phyloP scores from a whole-genome alignment of 805 yeast species.

The Kregervanrija fluxuum region DNA sequence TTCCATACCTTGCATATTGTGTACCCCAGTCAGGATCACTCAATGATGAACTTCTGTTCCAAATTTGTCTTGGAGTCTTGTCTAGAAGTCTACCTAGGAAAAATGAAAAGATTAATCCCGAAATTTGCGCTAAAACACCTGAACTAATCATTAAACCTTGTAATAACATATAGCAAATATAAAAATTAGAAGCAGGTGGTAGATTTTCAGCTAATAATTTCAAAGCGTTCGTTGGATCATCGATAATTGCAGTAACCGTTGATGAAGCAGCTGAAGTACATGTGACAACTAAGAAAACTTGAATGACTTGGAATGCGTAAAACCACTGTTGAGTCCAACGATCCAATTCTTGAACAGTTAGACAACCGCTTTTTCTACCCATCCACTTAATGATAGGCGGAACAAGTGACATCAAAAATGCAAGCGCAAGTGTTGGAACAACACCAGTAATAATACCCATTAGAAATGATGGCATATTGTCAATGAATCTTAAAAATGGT shows the following conservation, averaged over 20 bases:
- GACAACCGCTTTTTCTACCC: slow-evolving; percentile 69
- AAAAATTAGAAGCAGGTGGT: slow-evolving; percentile 89
- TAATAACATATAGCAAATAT: slow-evolving; percentile 72
- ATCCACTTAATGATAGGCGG: slow-evolving; percentile 75
- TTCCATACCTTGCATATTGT: slow-evolving; percentile 68
- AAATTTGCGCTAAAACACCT: slow-evolving; percentile 71
- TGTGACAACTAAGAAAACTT: slow-evolving; percentile 81
- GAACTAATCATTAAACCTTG: slow-evolving; percentile 76
- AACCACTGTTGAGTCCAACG: slow-evolving; percentile 81
- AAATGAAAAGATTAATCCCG: slow-evolving; percentile 62
- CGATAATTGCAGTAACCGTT: slow-evolving; percentile 60
- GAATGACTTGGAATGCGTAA: slow-evolving; percentile 85
- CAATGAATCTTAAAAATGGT: slow-evolving; percentile 67
- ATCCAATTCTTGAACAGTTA: slow-evolving; percentile 69
- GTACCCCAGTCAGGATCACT: slow-evolving; percentile 75
- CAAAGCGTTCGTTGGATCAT: slow-evolving; percentile 68
- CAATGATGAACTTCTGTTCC: slow-evolving; percentile 66
- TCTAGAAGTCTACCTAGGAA: slow-evolving; percentile 67
- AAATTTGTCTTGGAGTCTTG: slow-evolving; percentile 85
- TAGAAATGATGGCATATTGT: slow-evolving; percentile 60
- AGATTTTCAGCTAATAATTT: slow-evolving; percentile 62
- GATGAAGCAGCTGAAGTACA: slow-evolving; percentile 79
- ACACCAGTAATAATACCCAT: slow-evolving; percentile 84
- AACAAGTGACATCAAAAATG: slow-evolving; percentile 76
- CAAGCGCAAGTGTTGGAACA: slow-evolving; percentile 74